Evolutionary conservation across 129 eudicot species (phyloP), one percentile per base, ranked within the genome.

Genomic region (carrot (Daucus carota)): DNA sequence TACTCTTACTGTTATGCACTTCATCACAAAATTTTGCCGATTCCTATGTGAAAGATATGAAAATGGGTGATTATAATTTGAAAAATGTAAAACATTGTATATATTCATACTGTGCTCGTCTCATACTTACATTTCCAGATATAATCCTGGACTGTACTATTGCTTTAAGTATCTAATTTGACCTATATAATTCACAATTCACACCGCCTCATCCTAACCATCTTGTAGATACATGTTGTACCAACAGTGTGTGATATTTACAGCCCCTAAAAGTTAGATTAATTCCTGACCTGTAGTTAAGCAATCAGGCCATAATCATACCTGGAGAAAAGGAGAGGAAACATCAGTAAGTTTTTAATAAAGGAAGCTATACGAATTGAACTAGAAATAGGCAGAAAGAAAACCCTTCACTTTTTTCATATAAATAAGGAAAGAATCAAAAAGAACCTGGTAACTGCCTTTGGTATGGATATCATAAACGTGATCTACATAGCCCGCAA

Each of bases 361-460:
- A 45, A 3, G 28, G 48, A 48, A 73, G 62, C 34, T 28, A 8
- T 24, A 31, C 11, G 2, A 9, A 16, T 36, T 18, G 28, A 22
- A 14, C 29, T 32, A 47, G 34, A 48, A 15, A 47, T 3, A 31
- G 20, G 6, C 28, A 26, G 15, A 31, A 72, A 7, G 18, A 36
- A 36, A 36, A 2, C 1, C n/a, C 42, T 36, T 14, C 38, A 15
- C 12, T 40, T 70, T 41, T 42, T 28, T 42, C 0, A 40, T 17
- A 38, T 63, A 12, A 63, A 29, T 38, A 43, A 46, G 40, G 17
- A 72, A 28, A 29, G 31, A 33, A 16, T 16, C 17, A 12, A 41
- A 33, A 48, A 32, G 77, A 74, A 54, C 77, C 69, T 52, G 28
- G 47, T 36, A 32, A n/a, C n/a, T 36, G 14, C n/a, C 69, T 74